Conservation (phyloP, 129 eudicot genomes). For the Chrysanthemum lavandulifolium region DNA sequence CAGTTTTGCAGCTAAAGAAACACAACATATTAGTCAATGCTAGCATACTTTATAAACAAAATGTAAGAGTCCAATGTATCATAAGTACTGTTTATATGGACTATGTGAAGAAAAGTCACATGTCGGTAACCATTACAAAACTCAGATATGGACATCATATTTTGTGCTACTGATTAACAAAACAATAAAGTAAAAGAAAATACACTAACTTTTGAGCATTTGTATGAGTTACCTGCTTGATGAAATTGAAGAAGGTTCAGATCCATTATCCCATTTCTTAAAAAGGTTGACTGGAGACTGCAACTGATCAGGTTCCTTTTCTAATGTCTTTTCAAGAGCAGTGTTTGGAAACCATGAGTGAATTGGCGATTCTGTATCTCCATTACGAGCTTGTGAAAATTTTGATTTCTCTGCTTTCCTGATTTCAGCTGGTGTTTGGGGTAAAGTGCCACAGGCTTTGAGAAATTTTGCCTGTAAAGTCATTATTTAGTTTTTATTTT, state of each 20-base stretch:
- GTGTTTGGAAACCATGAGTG: conserved; percentile 51
- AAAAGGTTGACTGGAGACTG: conserved; percentile 37
- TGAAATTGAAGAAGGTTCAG: conserved; percentile 37
- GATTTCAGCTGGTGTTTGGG: conserved; percentile 76
- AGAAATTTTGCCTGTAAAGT: conserved; percentile 69
- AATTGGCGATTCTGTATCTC: conserved; percentile 31
- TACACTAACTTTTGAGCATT: background rate
- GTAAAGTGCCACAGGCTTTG: conserved; percentile 85
- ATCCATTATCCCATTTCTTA: conserved; percentile 34
- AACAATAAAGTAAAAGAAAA: background rate
- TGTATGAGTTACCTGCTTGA: conserved; percentile 46
- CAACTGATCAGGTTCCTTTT: conserved; percentile 47
- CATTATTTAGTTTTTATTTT: background rate
- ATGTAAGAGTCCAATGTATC: conserved; percentile 2
- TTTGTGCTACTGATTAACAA: conserved; percentile 11
- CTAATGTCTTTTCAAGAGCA: conserved; percentile 42
- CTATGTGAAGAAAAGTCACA: conserved; percentile 4
- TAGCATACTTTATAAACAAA: background rate
- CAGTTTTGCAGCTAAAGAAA: conserved; percentile 33
- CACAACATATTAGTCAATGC: background rate
- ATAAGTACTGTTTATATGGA: background rate
- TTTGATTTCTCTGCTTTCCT: conserved; percentile 36
- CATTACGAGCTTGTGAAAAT: conserved; percentile 26
- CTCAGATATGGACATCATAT: background rate
- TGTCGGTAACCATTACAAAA: background rate